Percentiles rank a stretch among this genome's conserved stretches.
Evolutionary conservation across 164 flowering plant species (phyloP).

Genomic region (Akebia trifoliata): DNA sequence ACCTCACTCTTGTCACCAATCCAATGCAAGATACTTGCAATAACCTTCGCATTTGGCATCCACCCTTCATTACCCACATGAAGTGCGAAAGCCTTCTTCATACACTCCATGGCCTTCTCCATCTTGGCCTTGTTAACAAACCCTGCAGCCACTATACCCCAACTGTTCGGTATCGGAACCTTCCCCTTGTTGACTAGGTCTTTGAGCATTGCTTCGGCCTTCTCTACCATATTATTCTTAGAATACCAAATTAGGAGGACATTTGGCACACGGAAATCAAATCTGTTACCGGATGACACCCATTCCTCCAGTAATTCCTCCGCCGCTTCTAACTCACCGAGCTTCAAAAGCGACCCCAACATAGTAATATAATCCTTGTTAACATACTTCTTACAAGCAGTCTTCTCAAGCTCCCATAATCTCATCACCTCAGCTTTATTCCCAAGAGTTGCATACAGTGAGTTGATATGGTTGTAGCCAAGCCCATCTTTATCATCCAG

Average conservation of each 20-base stretch:
- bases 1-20: constrained; percentile 36
- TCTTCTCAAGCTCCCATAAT: constrained; percentile 46
- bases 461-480: constrained; percentile 53
- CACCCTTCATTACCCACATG: constrained; percentile 25
- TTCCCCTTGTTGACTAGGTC: constrained; percentile 35
- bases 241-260: constrained; percentile 34
- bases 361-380: constrained; percentile 51
- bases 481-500: constrained; percentile 39
- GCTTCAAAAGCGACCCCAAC: constrained; percentile 45
- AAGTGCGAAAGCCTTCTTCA: constrained; percentile 42
- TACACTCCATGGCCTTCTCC: constrained; percentile 37
- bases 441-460: constrained; percentile 55
- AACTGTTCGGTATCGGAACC: constrained; percentile 30
- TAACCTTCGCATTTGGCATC: constrained; percentile 32
- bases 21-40: constrained; percentile 30
- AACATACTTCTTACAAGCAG: constrained; percentile 34
- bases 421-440: constrained; percentile 44
- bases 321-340: constrained; percentile 56
- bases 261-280: constrained; percentile 51
- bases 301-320: constrained; percentile 52
- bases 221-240: no score
- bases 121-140: constrained; percentile 30
- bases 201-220: constrained; percentile 39
- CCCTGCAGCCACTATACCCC: constrained; percentile 38
- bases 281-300: constrained; percentile 52